A percentile compares a stretch with the other conserved stretches of the same genome.
phyloP scores from a whole-genome alignment of 2,329 filamentous ascomycete species.

The Penicillium expansum region DNA sequence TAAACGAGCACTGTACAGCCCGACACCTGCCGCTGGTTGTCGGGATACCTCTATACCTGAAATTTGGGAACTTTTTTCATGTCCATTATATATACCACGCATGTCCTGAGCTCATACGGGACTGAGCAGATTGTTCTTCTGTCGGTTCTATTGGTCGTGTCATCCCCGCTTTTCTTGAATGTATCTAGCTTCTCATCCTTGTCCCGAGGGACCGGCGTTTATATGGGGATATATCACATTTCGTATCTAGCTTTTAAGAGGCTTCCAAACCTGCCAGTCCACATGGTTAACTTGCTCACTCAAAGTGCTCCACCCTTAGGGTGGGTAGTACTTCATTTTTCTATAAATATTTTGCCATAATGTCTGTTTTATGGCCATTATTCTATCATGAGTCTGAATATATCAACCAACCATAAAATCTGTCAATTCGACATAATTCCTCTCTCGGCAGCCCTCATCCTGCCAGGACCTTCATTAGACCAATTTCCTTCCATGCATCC shows the following conservation, averaged over 20 bases:
- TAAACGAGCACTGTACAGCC: conserved; percentile 22
- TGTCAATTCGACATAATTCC: neutral
- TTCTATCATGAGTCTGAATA: neutral
- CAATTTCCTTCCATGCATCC: neutral
- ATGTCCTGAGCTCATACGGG: conserved; percentile 1
- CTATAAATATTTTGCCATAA: neutral
- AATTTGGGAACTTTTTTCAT: conserved; percentile 12
- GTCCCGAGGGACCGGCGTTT: conserved; percentile 8
- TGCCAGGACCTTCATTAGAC: neutral
- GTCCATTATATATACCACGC: conserved; percentile 19
- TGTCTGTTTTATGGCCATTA: neutral
- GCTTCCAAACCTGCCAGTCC: neutral
- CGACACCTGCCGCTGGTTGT: conserved; percentile 2
- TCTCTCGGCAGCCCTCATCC: neutral
- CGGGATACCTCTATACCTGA: conserved; percentile 11
- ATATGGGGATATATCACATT: conserved; percentile 12
- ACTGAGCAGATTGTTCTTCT: neutral
- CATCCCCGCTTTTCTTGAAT: neutral
- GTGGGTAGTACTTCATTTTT: neutral
- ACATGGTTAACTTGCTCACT: neutral
- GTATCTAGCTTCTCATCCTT: conserved; percentile 9
- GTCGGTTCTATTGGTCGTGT: neutral
- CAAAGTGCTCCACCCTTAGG: neutral
- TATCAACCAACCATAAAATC: neutral
- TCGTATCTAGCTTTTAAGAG: neutral